phyloP scores from a whole-genome alignment of 305 asterid species.

The Fraxinus dipetala region DNA sequence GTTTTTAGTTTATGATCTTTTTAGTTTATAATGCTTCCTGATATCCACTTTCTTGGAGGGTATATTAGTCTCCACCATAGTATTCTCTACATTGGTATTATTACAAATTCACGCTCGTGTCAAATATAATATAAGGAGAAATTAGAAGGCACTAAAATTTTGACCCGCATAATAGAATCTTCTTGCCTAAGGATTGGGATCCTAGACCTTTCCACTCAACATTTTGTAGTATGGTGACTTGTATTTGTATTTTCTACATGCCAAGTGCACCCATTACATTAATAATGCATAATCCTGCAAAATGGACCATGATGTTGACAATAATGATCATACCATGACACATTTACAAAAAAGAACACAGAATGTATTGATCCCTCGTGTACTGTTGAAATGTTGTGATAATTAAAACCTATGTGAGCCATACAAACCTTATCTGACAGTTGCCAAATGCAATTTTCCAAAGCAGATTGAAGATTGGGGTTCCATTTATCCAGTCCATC shows the following conservation, averaged over 20 bases:
- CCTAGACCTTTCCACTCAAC: neutral
- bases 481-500: constrained; percentile 27
- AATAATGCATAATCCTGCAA: neutral
- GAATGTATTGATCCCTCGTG: neutral
- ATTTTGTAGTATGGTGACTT: neutral
- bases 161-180: neutral
- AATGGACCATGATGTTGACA: neutral
- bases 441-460: constrained; percentile 44
- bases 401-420: constrained; percentile 1
- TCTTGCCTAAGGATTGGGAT: neutral
- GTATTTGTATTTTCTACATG: neutral
- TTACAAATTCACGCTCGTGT: neutral
- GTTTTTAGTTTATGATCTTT: neutral
- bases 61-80: neutral
- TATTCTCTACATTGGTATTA: neutral
- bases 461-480: constrained; percentile 38
- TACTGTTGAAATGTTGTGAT: neutral
- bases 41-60: neutral
- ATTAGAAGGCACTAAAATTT: neutral
- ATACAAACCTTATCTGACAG: constrained; percentile 42
- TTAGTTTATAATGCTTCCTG: neutral
- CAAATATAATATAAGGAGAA: neutral
- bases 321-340: neutral
- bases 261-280: neutral
- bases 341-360: neutral